These are phyloP conservation scores for Pugionium cornutum DNA, from an alignment of 345 rosid species.

Conservation along the genomic window DNA sequence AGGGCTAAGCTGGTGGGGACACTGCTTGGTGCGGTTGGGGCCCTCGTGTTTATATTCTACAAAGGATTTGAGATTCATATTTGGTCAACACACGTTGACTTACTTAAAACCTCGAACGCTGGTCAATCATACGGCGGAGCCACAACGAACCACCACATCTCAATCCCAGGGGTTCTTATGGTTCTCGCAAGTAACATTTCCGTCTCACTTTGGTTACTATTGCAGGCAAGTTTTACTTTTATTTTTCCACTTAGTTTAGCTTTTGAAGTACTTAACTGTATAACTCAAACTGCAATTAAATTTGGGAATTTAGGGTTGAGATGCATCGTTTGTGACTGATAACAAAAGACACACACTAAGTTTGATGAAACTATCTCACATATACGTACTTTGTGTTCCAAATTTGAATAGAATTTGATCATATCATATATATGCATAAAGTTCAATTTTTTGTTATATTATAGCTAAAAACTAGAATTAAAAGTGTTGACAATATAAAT, in stretches of 20 bases:
- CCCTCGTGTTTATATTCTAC: conserved; percentile 55
- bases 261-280: too few species aligned
- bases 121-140: conserved; percentile 9
- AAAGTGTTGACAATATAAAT: too few species aligned
- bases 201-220: conserved; percentile 40
- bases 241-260: not conserved
- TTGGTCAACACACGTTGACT: conserved; percentile 45
- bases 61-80: conserved; percentile 49
- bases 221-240: conserved; percentile 37
- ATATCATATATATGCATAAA: too few species aligned
- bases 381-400: too few species aligned
- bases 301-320: too few species aligned
- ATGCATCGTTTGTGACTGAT: too few species aligned
- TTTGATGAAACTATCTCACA: too few species aligned
- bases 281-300: too few species aligned
- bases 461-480: too few species aligned
- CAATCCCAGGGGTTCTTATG: conserved; percentile 37
- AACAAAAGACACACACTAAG: too few species aligned
- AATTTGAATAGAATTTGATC: too few species aligned
- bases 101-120: conserved; percentile 22
- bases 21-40: conserved; percentile 49
- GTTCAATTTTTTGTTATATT: too few species aligned
- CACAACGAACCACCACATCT: conserved; percentile 27
- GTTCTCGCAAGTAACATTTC: conserved; percentile 37
- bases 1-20: conserved; percentile 55